Evolutionary conservation across 2,329 filamentous ascomycete species (phyloP), one percentile per base, ranked within the genome.

Genomic region (Epichloe aotearoae): DNA sequence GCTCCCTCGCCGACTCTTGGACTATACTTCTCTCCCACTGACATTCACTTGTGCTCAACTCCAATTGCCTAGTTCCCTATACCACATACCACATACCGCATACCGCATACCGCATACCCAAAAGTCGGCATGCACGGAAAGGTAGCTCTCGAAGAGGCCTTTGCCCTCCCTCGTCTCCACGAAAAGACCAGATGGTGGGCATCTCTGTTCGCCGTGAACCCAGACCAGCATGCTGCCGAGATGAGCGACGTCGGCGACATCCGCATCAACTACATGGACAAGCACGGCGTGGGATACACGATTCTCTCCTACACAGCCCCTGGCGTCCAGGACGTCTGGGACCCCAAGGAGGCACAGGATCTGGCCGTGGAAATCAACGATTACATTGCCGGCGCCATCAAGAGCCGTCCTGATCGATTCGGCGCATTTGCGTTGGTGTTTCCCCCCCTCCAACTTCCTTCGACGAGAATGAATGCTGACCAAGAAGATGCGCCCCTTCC

Each of bases 151-250:
- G 79, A 83, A 61, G 79, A 83, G 64, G 77, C 78, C 14, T 82
- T 81, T 55, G 75, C 74, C 53, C 69, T 82, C 6, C 77, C 80
- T 43, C 72, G 77, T 36, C 71, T 81, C 54, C 69, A 73, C 44
- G 76, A 82, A 55, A 75, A 75, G 62, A 79, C 76, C 5, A 67
- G 69, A 57, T 81, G 78, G 77, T 82, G 78, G 78, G 80, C 79
- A 1, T 65, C 68, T 4, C 63, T 83, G 20, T 83, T 82, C 59
- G 73, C 77, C 14, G 68, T 74, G n/a, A 73, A 82, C 55, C 69
- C 75, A 2, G 76, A 79, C 11, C 76, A 75, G 61, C 79, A 83
- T 54, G 70, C 72, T 50, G 67, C 63, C 26, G 77, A 83, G 62
- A 83, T 73, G 56, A 64, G 66, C 43, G 69, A 71, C 49, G 58